Evolutionary conservation across 2,329 filamentous ascomycete genomes (phyloP).

Genomic region (Paraphaeosphaeria minitans): DNA sequence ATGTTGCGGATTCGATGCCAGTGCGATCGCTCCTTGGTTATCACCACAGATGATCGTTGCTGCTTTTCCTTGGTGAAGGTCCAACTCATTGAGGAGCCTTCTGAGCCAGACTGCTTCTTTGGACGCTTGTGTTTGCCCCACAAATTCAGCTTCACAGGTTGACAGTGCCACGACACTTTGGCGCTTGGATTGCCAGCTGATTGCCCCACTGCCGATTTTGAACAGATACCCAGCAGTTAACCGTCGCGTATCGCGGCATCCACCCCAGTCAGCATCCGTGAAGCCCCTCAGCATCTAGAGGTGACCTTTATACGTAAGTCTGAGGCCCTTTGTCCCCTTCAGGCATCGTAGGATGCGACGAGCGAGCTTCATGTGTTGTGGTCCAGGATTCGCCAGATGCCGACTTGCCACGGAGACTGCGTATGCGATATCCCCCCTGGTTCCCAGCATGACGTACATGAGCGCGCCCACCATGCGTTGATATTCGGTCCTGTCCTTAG

Average conservation of each 20-base stretch:
- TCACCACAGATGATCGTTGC: slow-evolving; percentile 19
- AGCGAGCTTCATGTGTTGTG: too few species aligned
- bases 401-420: too few species aligned
- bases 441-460: too few species aligned
- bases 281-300: not conserved
- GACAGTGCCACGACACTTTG: slow-evolving; percentile 16
- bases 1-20: slow-evolving; percentile 19
- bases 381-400: too few species aligned
- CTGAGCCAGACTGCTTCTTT: slow-evolving; percentile 20
- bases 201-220: slow-evolving; percentile 17
- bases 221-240: slow-evolving; percentile 26
- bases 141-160: slow-evolving; percentile 23
- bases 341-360: not conserved
- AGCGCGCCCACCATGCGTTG: too few species aligned
- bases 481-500: too few species aligned
- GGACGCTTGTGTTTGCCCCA: slow-evolving; percentile 19
- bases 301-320: not conserved
- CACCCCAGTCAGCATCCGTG: not conserved
- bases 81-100: slow-evolving; percentile 9
- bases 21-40: slow-evolving; percentile 21
- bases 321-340: not conserved
- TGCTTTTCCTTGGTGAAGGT: slow-evolving; percentile 10
- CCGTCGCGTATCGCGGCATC: slow-evolving; percentile 14
- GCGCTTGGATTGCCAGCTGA: slow-evolving; percentile 5
- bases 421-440: too few species aligned